These are phyloP conservation scores for Cryphonectria naterciae DNA, from an alignment of 2,329 filamentous ascomycete species.

Conservation along the genomic window DNA sequence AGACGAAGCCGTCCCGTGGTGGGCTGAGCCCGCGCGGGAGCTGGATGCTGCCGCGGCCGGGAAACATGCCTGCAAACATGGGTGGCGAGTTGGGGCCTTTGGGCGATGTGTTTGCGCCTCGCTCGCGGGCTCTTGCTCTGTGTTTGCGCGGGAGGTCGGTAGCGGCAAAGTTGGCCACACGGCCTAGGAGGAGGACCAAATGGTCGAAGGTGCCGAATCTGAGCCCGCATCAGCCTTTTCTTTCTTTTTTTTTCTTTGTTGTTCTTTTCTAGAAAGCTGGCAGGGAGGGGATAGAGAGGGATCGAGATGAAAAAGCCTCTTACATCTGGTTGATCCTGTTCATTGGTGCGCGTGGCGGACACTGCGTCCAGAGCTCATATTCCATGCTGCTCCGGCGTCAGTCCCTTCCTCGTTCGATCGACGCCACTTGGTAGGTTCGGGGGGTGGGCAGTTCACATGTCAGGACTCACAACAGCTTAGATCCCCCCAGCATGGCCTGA, in stretches of 20 bases:
- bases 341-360: constrained; percentile 80
- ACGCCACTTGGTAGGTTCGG: neutral
- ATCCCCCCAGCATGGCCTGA: constrained; percentile 86
- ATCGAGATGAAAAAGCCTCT: constrained; percentile 36
- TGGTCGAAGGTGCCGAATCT: constrained; percentile 91
- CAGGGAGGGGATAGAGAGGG: neutral
- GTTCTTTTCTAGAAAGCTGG: neutral
- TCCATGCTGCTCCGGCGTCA: constrained; percentile 64
- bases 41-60: constrained; percentile 53
- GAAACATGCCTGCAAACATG: constrained; percentile 60
- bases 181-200: constrained; percentile 77
- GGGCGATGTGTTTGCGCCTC: constrained; percentile 49
- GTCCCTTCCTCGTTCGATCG: constrained; percentile 26
- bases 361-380: constrained; percentile 81
- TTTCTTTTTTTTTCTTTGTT: neutral
- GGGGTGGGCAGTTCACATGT: neutral
- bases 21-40: constrained; percentile 60
- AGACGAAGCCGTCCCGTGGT: constrained; percentile 47
- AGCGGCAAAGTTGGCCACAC: constrained; percentile 77
- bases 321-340: constrained; percentile 75
- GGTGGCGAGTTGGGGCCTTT: constrained; percentile 42
- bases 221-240: constrained; percentile 32
- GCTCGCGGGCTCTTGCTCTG: constrained; percentile 62
- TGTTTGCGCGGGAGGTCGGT: constrained; percentile 80
- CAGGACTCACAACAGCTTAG: constrained; percentile 75